Conservation (phyloP, 768 basidiomycete genomes). For the Tylopilus vinaceipallidus region DNA sequence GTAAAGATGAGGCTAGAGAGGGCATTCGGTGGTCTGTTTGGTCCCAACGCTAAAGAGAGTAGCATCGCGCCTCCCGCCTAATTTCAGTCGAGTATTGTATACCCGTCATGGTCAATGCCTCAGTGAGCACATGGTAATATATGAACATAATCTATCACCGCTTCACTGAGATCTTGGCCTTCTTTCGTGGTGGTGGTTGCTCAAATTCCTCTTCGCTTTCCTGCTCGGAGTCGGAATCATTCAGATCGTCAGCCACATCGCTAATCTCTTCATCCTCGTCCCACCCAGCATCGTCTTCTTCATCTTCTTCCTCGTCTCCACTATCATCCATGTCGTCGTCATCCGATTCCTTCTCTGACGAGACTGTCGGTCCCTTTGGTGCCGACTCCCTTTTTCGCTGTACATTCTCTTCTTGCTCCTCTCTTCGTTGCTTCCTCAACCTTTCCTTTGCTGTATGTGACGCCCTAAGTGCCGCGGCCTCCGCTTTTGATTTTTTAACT, state of each 20-base stretch:
- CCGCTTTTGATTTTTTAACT: slow-evolving; percentile 91
- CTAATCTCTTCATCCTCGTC: slow-evolving; percentile 67
- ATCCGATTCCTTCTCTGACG: slow-evolving; percentile 33
- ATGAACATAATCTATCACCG: slow-evolving; percentile 30
- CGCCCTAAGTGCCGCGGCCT: slow-evolving; percentile 61
- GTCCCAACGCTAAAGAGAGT: slow-evolving; percentile 19
- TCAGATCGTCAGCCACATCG: slow-evolving; percentile 49
- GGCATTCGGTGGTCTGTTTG: slow-evolving; percentile 45
- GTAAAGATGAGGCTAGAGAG: slow-evolving; percentile 73
- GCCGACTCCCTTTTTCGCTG: slow-evolving; percentile 65
- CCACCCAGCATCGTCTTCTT: slow-evolving; percentile 40
- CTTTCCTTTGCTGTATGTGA: slow-evolving; percentile 77
- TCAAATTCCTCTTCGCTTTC: slow-evolving; percentile 50
- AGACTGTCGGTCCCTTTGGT: slow-evolving; percentile 25
- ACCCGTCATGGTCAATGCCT: slow-evolving; percentile 1
- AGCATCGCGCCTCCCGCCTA: slow-evolving; percentile 17
- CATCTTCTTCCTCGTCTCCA: slow-evolving; percentile 38
- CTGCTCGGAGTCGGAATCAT: slow-evolving; percentile 41
- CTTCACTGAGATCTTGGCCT: slow-evolving; percentile 48
- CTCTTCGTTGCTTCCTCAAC: slow-evolving; percentile 71
- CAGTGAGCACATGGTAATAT: slow-evolving; percentile 15
- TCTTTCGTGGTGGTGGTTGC: slow-evolving; percentile 49
- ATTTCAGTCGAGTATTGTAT: slow-evolving; percentile 8
- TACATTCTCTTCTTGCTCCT: slow-evolving; percentile 92
- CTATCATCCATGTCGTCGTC: slow-evolving; percentile 43